Conservation (phyloP, 805 yeast species). For the Schwanniomyces sp. region DNA sequence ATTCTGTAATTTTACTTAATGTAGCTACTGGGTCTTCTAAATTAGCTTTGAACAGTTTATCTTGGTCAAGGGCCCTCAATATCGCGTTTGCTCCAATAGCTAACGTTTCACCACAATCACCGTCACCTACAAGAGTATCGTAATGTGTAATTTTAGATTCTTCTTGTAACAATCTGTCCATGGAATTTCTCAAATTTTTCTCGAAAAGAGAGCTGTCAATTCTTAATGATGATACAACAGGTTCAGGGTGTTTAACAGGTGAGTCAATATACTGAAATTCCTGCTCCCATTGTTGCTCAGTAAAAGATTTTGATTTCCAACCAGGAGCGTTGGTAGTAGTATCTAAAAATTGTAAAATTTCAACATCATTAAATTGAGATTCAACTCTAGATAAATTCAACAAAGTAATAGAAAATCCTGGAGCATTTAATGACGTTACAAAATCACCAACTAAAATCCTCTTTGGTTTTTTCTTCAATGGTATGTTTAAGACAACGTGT, state of each 20-base stretch:
- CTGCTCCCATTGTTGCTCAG: slow-evolving; percentile 28
- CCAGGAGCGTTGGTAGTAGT: slow-evolving; percentile 77
- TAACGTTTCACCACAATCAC: slow-evolving; percentile 94
- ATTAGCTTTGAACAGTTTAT: slow-evolving; percentile 22
- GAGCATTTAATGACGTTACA: slow-evolving; percentile 88
- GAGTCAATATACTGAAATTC: slow-evolving; percentile 29
- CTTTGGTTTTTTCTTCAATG: slow-evolving; percentile 59
- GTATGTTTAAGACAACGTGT: slow-evolving; percentile 53
- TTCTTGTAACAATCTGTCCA: slow-evolving; percentile 25
- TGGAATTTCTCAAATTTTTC: slow-evolving; percentile 46
- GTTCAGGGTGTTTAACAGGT: slow-evolving; percentile 23
- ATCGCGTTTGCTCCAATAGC: slow-evolving; percentile 80
- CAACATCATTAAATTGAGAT: slow-evolving; percentile 22
- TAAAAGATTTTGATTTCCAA: slow-evolving; percentile 58
- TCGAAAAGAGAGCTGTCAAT: slow-evolving; percentile 47
- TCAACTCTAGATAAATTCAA: slow-evolving; percentile 62
- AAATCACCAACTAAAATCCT: slow-evolving; percentile 74
- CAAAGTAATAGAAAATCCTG: slow-evolving; percentile 85
- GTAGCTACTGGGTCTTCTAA: slow-evolving; percentile 57
- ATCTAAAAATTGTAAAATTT: slow-evolving; percentile 58
- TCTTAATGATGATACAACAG: slow-evolving; percentile 26
- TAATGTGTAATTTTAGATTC: slow-evolving; percentile 84
- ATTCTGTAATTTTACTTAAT: slow-evolving; percentile 70
- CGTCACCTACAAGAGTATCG: slow-evolving; percentile 92
- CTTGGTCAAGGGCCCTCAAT: slow-evolving; percentile 46